Conservation (phyloP, 208 protist species). For the Trypanosoma lewisi region DNA sequence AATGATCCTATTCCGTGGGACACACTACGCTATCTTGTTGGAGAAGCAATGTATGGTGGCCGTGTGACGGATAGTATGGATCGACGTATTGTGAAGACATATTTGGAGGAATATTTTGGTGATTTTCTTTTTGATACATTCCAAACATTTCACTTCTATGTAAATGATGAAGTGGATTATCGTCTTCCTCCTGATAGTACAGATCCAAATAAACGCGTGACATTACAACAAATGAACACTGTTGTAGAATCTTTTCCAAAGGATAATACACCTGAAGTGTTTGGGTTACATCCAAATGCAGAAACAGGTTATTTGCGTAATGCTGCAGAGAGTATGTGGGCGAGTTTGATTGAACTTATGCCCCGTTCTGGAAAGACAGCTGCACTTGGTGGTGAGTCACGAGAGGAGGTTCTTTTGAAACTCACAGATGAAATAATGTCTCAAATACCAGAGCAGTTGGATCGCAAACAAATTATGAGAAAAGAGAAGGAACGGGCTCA, state of each 20-base stretch:
- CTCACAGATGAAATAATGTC: constrained; percentile 88
- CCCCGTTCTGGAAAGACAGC: constrained; percentile 69
- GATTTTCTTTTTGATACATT: constrained; percentile 99
- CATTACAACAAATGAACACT: constrained; percentile 83
- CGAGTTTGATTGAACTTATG: constrained; percentile 96
- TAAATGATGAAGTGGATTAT: constrained; percentile 90
- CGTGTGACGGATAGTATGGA: constrained; percentile 98
- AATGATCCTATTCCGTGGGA: constrained; percentile 96
- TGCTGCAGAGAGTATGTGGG: constrained; percentile 94
- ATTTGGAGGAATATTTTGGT: constrained; percentile 99
- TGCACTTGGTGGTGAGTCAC: constrained; percentile 52
- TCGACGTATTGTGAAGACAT: constrained; percentile 97
- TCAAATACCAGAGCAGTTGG: constrained; percentile 93
- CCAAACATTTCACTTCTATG: constrained; percentile 98
- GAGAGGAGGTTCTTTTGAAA: constrained; percentile 87
- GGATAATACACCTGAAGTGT: constrained; percentile 96
- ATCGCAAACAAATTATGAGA: constrained; percentile 76
- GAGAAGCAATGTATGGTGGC: constrained; percentile 99
- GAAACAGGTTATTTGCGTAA: constrained; percentile 98
- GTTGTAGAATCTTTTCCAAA: constrained; percentile 93
- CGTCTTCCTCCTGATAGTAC: constrained; percentile 80
- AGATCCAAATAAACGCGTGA: constrained; percentile 65
- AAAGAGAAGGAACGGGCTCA: constrained; percentile 71
- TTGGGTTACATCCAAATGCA: constrained; percentile 98
- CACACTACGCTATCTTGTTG: constrained; percentile 98